phyloP scores from a whole-genome alignment of 306 rosid species.

The Pyrus betulifolia region DNA sequence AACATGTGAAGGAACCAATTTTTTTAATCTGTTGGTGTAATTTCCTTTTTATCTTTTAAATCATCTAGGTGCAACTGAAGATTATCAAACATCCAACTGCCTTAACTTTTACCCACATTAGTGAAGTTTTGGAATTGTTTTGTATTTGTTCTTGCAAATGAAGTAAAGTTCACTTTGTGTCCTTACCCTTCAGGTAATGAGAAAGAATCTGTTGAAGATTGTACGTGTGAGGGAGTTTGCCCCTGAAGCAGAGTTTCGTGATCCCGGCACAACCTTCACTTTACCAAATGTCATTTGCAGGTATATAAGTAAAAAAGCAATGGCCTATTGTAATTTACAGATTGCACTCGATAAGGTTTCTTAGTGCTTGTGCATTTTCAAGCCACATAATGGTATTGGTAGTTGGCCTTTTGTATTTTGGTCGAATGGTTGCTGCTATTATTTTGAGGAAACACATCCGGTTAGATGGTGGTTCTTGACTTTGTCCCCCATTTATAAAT shows the following conservation, averaged over 20 bases:
- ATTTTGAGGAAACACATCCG: not conserved
- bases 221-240: conserved; percentile 80
- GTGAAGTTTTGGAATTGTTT: not conserved
- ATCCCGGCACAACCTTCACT: conserved; percentile 54
- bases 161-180: conserved; percentile 17
- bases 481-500: not conserved
- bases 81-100: not conserved
- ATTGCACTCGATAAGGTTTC: not conserved
- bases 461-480: not conserved
- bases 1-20: not conserved
- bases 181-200: conserved; percentile 61
- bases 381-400: not conserved
- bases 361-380: not conserved
- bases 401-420: no score
- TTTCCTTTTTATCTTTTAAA: not conserved
- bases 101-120: not conserved
- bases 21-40: not conserved
- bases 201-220: conserved; percentile 66
- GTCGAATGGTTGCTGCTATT: not conserved
- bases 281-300: conserved; percentile 87
- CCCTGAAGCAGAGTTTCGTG: conserved; percentile 73
- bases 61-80: not conserved
- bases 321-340: not conserved
- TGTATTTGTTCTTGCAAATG: conserved; percentile 4
- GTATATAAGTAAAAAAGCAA: conserved; percentile 22